Evolutionary conservation across 352 stramenopile genomes (phyloP).

Genomic region (Pythium periplocum): DNA sequence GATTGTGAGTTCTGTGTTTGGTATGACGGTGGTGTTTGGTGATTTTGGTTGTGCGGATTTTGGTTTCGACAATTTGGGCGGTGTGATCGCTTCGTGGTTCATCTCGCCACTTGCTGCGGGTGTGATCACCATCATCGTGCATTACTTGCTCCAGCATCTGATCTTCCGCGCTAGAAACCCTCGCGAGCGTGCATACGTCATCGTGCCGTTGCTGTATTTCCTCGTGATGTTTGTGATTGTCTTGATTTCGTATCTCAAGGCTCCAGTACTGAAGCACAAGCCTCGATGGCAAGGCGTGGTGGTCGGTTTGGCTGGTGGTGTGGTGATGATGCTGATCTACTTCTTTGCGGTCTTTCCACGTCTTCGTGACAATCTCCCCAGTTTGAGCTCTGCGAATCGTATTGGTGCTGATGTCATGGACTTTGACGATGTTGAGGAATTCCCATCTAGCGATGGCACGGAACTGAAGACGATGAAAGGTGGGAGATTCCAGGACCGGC

Average conservation of each 20-base stretch:
- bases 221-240: constrained; percentile 41
- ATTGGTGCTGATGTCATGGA: constrained; percentile 5
- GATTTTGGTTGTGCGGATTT: constrained; percentile 40
- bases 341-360: constrained; percentile 23
- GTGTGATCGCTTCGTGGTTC: constrained; percentile 70
- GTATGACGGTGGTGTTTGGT: constrained; percentile 47
- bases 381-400: constrained; percentile 7
- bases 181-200: constrained; percentile 23
- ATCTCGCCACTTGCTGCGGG: constrained; percentile 52
- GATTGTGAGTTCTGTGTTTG: constrained; percentile 61
- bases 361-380: constrained; percentile 17
- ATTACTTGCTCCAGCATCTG: constrained; percentile 34
- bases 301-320: background rate
- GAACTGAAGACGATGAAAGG: background rate
- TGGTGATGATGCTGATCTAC: constrained; percentile 5
- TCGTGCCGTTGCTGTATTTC: constrained; percentile 44
- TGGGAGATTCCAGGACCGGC: constrained; percentile 8
- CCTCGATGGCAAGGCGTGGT: background rate
- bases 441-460: constrained; percentile 3
- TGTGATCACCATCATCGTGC: constrained; percentile 45
- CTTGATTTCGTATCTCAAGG: constrained; percentile 47
- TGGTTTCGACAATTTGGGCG: constrained; percentile 31
- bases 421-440: constrained; percentile 1
- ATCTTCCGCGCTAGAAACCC: constrained; percentile 38
- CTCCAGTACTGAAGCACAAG: constrained; percentile 5